These are phyloP conservation scores for Coemansia sp. DNA, from an alignment of 192 early-diverging fungal species.

Conservation along the genomic window DNA sequence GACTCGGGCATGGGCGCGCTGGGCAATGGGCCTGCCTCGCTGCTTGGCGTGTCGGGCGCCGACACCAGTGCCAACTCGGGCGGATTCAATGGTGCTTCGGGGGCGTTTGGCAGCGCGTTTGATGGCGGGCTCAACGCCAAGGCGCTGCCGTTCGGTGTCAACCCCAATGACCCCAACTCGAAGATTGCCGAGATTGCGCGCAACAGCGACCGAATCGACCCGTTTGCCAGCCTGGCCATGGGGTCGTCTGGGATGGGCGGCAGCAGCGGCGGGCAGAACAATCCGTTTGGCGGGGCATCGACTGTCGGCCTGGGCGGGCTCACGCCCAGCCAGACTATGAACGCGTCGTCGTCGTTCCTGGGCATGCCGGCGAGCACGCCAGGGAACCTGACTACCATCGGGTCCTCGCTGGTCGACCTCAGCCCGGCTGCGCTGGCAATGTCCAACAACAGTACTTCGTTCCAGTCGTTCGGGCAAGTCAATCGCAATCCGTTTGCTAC, in stretches of 20 bases:
- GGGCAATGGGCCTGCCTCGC: conserved; percentile 5
- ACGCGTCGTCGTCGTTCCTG: conserved; percentile 9
- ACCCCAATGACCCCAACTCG: conserved; percentile 46
- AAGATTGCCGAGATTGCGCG: conserved; percentile 58
- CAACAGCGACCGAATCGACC: conserved; percentile 59
- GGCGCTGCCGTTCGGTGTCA: conserved; percentile 44
- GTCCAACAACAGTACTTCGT: conserved; percentile 18
- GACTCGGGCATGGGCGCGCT: conserved; percentile 8
- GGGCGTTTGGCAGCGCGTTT: conserved; percentile 54
- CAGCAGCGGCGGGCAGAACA: conserved; percentile 10
- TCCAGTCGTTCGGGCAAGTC: conserved; percentile 48
- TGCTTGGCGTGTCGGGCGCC: conserved; percentile 13
- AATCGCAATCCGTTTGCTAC: conserved; percentile 55
- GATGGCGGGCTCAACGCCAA: conserved; percentile 54
- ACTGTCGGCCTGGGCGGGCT: conserved; percentile 10
- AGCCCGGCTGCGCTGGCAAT: conserved; percentile 32
- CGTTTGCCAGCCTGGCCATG: conserved; percentile 60
- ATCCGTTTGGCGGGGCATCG: conserved; percentile 35
- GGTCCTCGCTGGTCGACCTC: conserved; percentile 45
- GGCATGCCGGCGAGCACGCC: conserved; percentile 15
- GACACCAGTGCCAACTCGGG: conserved; percentile 2
- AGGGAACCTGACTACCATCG: conserved; percentile 15
- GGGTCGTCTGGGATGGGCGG: conserved; percentile 20
- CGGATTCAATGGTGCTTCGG: conserved; percentile 41
- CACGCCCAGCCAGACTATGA: conserved; percentile 17